Evolutionary conservation across 768 basidiomycete species (phyloP), one percentile per base, ranked within the genome.

Genomic region (Suillus alpinus): DNA sequence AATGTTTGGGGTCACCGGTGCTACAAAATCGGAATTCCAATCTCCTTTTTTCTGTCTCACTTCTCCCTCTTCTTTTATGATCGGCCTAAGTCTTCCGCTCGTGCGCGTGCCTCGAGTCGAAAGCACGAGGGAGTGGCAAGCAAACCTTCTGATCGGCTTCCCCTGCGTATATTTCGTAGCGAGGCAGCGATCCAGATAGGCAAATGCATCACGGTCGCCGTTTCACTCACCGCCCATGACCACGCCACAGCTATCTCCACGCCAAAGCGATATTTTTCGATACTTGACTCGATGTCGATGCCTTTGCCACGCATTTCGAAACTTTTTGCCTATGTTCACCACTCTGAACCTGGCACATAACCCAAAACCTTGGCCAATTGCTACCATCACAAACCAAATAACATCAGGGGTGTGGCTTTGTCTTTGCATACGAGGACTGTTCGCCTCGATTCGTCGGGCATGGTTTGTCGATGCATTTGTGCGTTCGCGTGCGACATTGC

Each of bases 121-220:
- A 63, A 51, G 60, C 20, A 62, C 61, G 61, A 62, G 61, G 61
- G 60, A 50, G 56, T 13, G 58, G 37, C 47, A 13, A 23, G 26
- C 23, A 12, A 12, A 31, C 18, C 20, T 43, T 60, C 60, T 31
- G 59, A 59, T 61, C 58, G 58, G 47, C 60, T 59, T 60, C 6
- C 59, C 36, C 58, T 61, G 3, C 31, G 4, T 4, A 8, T 18
- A 26, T 31, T 39, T 58, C 55, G 60, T 57, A 61, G 60, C 60
- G 43, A 34, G 36, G 47, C 58, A 39, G 10, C 2, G 47, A 41
- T 39, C 31, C 36, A 59, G 59, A 61, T 59, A 61, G 60, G 60
- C 60, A 61, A 40, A 61, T 61, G 60, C 41, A 16, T 50, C 9
- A 31, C 18, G 32, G 58, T 31, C 18, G 46, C 34, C 23, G n/a